Conservation (phyloP, 169 alveolate genomes). For the Eimeria sp. region DNA sequence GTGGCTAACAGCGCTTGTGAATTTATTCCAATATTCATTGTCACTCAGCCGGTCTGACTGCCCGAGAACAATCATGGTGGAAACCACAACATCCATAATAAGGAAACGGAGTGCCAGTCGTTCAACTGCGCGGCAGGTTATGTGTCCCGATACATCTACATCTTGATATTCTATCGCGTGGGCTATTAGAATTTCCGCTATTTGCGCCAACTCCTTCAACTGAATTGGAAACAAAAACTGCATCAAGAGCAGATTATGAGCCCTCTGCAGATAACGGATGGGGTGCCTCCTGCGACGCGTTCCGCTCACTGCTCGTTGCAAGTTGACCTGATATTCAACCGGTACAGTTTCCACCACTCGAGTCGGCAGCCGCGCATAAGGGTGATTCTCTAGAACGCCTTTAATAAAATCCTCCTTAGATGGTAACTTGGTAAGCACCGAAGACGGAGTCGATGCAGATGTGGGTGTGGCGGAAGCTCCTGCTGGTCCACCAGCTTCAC, state of each 20-base stretch:
- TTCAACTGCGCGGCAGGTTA: neutral
- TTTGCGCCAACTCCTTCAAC: neutral
- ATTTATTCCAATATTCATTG: neutral
- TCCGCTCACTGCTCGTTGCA: neutral
- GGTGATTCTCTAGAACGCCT: neutral
- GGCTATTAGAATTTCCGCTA: neutral
- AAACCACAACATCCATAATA: neutral
- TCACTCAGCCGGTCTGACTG: neutral
- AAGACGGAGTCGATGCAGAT: neutral
- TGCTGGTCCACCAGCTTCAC: neutral
- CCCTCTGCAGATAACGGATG: neutral
- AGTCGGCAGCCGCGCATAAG: neutral
- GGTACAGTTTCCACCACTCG: neutral
- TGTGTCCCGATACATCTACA: neutral
- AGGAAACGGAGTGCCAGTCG: slow-evolving; percentile 21
- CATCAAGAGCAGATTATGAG: neutral
- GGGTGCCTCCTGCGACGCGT: too few species aligned
- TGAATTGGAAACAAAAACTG: neutral
- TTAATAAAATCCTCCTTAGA: neutral
- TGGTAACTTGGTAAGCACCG: neutral
- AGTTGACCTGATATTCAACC: neutral
- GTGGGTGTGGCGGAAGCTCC: neutral
- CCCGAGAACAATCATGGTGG: neutral
- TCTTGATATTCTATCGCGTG: neutral
- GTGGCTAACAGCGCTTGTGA: neutral